Percentiles rank a stretch among this genome's conserved stretches.
These are phyloP conservation scores for Aleurites moluccanus DNA, from an alignment of 441 rosid species.

Conservation along the genomic window DNA sequence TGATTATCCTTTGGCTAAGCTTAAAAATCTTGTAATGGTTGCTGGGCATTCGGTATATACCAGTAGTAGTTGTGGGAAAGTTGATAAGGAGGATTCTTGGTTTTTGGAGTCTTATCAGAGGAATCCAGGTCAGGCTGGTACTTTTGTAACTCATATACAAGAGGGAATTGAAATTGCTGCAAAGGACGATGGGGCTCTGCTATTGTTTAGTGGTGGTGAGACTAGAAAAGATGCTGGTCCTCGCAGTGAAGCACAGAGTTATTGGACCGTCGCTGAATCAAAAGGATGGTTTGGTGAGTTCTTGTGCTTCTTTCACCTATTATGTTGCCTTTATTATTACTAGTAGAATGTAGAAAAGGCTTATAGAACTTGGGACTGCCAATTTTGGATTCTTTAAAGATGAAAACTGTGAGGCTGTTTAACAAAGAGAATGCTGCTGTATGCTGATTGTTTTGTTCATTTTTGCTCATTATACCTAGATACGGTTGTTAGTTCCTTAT, in stretches of 20 bases:
- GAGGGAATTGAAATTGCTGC: constrained; percentile 68
- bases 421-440: background rate
- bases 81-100: constrained; percentile 91
- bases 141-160: constrained; percentile 76
- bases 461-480: background rate
- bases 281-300: constrained; percentile 95
- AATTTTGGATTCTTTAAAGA: constrained; percentile 8
- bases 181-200: constrained; percentile 71
- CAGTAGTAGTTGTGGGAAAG: constrained; percentile 69
- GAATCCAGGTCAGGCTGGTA: constrained; percentile 89
- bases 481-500: no score
- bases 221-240: constrained; percentile 95
- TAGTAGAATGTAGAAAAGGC: background rate
- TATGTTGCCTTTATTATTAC: background rate
- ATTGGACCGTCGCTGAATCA: constrained; percentile 93
- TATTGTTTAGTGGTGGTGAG: constrained; percentile 93
- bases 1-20: constrained; percentile 60
- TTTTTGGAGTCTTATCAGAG: constrained; percentile 91
- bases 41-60: constrained; percentile 95
- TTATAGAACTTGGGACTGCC: background rate
- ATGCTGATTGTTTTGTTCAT: no score
- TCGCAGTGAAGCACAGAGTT: constrained; percentile 97
- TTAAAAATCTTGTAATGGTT: constrained; percentile 88
- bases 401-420: background rate
- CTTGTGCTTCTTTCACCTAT: constrained; percentile 4